A percentile compares a stretch with the other conserved stretches of the same genome.
Evolutionary conservation across 495 filamentous ascomycete genomes (phyloP).

Genomic region (Neurospora pannonica): DNA sequence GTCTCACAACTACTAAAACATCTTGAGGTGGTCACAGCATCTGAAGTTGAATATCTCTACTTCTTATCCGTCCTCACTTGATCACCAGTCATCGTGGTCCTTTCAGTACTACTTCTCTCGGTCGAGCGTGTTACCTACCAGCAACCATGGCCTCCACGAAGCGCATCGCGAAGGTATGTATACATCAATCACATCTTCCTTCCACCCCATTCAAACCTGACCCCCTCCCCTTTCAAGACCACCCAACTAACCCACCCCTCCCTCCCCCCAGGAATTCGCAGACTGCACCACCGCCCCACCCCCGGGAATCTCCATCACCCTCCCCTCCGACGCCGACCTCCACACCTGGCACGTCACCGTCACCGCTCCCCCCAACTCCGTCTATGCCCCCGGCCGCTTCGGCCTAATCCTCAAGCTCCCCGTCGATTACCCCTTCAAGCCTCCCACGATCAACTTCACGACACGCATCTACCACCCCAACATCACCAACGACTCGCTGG

Average conservation of each 20-base stretch:
- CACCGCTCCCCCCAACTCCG: slow-evolving; percentile 60
- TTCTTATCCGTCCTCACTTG: background rate
- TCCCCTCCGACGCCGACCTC: slow-evolving; percentile 64
- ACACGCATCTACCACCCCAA: slow-evolving; percentile 99
- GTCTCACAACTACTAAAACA: background rate
- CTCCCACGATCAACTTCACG: slow-evolving; percentile 73
- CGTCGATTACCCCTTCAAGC: slow-evolving; percentile 88
- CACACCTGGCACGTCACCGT: slow-evolving; percentile 77
- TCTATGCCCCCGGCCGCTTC: slow-evolving; percentile 76
- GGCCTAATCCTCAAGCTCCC: slow-evolving; percentile 68
- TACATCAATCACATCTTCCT: background rate
- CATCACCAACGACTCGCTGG: slow-evolving; percentile 83
- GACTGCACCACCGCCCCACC: slow-evolving; percentile 59
- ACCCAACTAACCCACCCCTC: background rate
- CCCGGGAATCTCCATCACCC: slow-evolving; percentile 51
- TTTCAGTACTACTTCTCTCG: background rate
- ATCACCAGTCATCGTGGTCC: background rate
- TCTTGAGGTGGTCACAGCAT: background rate
- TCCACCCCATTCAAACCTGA: background rate
- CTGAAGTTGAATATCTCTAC: background rate
- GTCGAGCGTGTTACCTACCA: background rate
- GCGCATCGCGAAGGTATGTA: slow-evolving; percentile 50
- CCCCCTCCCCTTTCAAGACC: background rate
- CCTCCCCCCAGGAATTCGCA: slow-evolving; percentile 52
- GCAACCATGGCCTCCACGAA: slow-evolving; percentile 43